Evolutionary conservation across 2,329 filamentous ascomycete genomes (phyloP), one percentile per base, ranked within the genome.

Genomic region (Scorias spongiosa): DNA sequence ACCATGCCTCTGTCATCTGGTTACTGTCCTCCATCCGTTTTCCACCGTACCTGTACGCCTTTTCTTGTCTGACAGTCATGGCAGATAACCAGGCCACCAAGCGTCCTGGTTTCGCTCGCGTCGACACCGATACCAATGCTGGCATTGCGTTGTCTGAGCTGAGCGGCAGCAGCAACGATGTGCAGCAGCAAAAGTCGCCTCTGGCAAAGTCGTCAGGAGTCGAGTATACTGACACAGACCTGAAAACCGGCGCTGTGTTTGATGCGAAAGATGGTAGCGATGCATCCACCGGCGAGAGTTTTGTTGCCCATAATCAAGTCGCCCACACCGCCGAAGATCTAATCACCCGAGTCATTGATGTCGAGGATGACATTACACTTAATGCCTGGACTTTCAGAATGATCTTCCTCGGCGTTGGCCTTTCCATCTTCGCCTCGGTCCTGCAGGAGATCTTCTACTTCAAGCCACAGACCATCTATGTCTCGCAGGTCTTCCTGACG

Each of bases 381-480:
- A 56, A 50, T 36, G 54, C 61, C 11, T 61, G 58, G 52, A 67
- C 65, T 2, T 66, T 66, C 34, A 55, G 65, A 15, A 57, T 57
- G 37, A 55, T 61, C 40, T 64, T 66, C 40, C 49, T 67, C 10
- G 48, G 50, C 26, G 40, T 44, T 10, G 54, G 55, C 10, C 46
- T 57, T 10, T 47, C 51, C 18, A 53, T 56, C 39, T 57, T 57
- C 43, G 55, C 49, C 26, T 48, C 49, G 34, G 62, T 64, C 5
- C 55, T 71, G 5, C 59, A 61, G 32, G 62, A 63, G 29, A 69
- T 71, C 44, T 71, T 63, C 50, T 63, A 65, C 42, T 70, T 70
- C 58, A 69, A 69, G 50, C 67, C 68, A 2, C 68, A 69, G 50
- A 58, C 57, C 4, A 63, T 71, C 40, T 61, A 50, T 20, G 63